These are phyloP conservation scores for Lindgomyces ingoldianus DNA, from an alignment of 495 filamentous ascomycete species.

Conservation along the genomic window DNA sequence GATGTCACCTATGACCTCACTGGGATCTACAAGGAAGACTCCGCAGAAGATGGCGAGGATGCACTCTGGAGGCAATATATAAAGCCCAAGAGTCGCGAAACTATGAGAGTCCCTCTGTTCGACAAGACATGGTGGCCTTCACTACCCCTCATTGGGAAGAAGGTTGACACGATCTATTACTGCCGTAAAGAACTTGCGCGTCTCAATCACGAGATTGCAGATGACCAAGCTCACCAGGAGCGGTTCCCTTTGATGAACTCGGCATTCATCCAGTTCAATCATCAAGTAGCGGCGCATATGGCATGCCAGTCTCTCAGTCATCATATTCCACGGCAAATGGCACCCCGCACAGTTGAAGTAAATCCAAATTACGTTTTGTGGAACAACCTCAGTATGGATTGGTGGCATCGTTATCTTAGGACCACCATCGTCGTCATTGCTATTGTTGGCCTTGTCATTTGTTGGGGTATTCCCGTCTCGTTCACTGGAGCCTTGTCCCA, in stretches of 20 bases:
- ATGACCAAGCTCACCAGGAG: constrained; percentile 84
- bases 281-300: constrained; percentile 97
- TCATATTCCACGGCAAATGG: constrained; percentile 92
- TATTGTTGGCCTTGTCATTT: constrained; percentile 73
- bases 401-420: constrained; percentile 88
- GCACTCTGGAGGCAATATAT: constrained; percentile 83
- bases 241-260: constrained; percentile 94
- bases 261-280: constrained; percentile 97
- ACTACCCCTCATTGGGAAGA: constrained; percentile 78
- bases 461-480: constrained; percentile 90
- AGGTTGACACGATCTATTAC: constrained; percentile 93
- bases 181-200: constrained; percentile 85
- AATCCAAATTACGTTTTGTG: constrained; percentile 92
- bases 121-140: constrained; percentile 79
- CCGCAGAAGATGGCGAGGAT: constrained; percentile 63
- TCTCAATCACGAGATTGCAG: constrained; percentile 89
- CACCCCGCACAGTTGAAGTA: constrained; percentile 87
- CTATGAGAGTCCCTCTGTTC: constrained; percentile 78
- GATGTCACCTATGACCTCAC: constrained; percentile 63
- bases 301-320: constrained; percentile 91
- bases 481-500: constrained; percentile 82
- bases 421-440: constrained; percentile 64
- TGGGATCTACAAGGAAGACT: constrained; percentile 65
- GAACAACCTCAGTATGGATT: constrained; percentile 96
- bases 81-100: constrained; percentile 77